Evolutionary conservation across 306 rosid species (phyloP).

Genomic region (Gleditsia sinensis): DNA sequence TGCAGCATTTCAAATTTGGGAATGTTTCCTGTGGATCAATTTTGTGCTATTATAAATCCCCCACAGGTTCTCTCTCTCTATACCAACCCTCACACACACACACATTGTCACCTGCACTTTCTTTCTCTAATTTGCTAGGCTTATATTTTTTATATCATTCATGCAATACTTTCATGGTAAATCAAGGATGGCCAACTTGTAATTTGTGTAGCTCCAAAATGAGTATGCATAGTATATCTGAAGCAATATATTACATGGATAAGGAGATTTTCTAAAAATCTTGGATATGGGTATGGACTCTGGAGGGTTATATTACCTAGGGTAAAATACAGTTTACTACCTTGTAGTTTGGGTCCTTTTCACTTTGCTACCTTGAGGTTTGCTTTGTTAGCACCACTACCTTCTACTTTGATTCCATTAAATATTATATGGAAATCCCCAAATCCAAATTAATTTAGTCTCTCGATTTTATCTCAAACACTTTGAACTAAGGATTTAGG

Average conservation of each 20-base stretch:
- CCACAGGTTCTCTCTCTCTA: slow-evolving; percentile 78
- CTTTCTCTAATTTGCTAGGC: slow-evolving; percentile 6
- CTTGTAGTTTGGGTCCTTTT: too few relatives aligned
- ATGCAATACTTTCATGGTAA: slow-evolving; percentile 8
- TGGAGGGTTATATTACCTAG: too few relatives aligned
- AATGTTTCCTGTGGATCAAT: slow-evolving; percentile 95
- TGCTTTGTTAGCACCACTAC: too few relatives aligned
- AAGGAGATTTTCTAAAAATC: not conserved
- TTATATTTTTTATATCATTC: not conserved
- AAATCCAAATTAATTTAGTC: too few relatives aligned
- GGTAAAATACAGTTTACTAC: too few relatives aligned
- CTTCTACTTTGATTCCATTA: too few relatives aligned
- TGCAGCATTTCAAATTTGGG: slow-evolving; percentile 99
- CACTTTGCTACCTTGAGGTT: too few relatives aligned
- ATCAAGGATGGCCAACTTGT: slow-evolving; percentile 1
- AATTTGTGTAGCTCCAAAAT: not conserved
- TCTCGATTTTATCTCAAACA: too few relatives aligned
- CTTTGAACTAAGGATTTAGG: too few relatives aligned
- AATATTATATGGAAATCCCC: too few relatives aligned
- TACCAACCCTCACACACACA: too few relatives aligned
- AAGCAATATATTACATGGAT: not conserved
- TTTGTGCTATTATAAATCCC: slow-evolving; percentile 97
- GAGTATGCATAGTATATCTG: not conserved
- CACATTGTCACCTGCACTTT: not conserved
- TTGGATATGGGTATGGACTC: not conserved